A percentile compares a stretch with the other conserved stretches of the same genome.
Evolutionary conservation across 108 stramenopile species (phyloP).

Genomic region (Nitzschia inconspicua): DNA sequence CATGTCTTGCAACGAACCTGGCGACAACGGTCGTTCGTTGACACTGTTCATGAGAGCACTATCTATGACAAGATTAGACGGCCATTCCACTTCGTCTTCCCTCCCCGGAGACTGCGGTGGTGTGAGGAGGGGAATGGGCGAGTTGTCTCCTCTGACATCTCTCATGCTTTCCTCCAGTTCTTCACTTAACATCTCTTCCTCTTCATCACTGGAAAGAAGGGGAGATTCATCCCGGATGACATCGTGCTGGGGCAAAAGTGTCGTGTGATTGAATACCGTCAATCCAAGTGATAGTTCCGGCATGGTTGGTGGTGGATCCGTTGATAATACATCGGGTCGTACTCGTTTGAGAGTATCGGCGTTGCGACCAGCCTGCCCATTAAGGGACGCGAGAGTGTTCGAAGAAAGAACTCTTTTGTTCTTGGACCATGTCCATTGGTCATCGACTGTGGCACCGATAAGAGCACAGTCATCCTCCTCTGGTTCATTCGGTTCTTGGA

Average conservation of each 20-base stretch:
- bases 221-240: slow-evolving; percentile 9
- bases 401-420: slow-evolving; percentile 40
- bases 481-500: not conserved
- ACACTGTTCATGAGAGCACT: slow-evolving; percentile 54
- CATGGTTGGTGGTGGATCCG: not conserved
- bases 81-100: slow-evolving; percentile 76
- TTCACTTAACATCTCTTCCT: slow-evolving; percentile 16
- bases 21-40: slow-evolving; percentile 11
- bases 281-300: slow-evolving; percentile 10
- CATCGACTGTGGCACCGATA: slow-evolving; percentile 10
- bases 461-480: not conserved
- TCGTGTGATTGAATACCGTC: slow-evolving; percentile 10
- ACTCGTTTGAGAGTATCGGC: slow-evolving; percentile 19
- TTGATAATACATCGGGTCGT: not conserved
- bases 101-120: slow-evolving; percentile 43
- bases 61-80: slow-evolving; percentile 66
- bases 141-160: slow-evolving; percentile 8
- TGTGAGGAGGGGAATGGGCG: slow-evolving; percentile 38
- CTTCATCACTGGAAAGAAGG: slow-evolving; percentile 21
- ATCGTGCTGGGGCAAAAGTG: slow-evolving; percentile 1
- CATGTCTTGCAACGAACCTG: slow-evolving; percentile 5
- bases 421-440: slow-evolving; percentile 7
- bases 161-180: slow-evolving; percentile 16
- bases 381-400: slow-evolving; percentile 26
- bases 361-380: slow-evolving; percentile 17